These are phyloP conservation scores for Fusarium papillatum DNA, from an alignment of 2,329 filamentous ascomycete species.

Conservation along the genomic window DNA sequence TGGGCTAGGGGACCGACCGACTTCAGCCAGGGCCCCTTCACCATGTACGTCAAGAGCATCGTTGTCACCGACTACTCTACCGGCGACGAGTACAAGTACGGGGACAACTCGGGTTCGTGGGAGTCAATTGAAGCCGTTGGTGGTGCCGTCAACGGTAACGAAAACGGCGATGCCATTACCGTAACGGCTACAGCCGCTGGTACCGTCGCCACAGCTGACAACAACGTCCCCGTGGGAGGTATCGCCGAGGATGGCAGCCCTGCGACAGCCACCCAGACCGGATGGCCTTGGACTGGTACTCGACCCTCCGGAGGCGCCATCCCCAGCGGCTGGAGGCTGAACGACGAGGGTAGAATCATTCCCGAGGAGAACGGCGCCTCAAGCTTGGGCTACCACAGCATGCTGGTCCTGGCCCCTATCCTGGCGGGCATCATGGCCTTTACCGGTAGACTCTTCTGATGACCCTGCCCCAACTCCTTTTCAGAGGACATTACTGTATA, in stretches of 20 bases:
- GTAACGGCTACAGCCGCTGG: constrained; percentile 72
- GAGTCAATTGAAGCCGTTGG: constrained; percentile 85
- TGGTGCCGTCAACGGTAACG: constrained; percentile 80
- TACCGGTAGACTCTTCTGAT: constrained; percentile 37
- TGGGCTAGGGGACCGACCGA: constrained; percentile 92
- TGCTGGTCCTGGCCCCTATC: constrained; percentile 44
- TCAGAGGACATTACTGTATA: constrained; percentile 17
- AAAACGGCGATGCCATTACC: constrained; percentile 64
- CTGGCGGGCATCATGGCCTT: constrained; percentile 43
- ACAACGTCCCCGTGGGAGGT: constrained; percentile 79
- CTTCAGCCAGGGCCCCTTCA: constrained; percentile 86
- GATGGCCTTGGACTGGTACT: constrained; percentile 77
- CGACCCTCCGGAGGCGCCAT: constrained; percentile 68
- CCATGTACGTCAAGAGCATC: constrained; percentile 85
- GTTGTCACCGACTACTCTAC: constrained; percentile 93
- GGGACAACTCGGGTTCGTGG: constrained; percentile 84
- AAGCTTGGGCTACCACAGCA: constrained; percentile 31
- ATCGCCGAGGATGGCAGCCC: constrained; percentile 70
- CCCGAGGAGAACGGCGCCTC: constrained; percentile 68
- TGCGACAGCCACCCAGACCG: constrained; percentile 68
- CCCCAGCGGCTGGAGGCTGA: constrained; percentile 86
- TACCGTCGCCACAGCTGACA: constrained; percentile 73
- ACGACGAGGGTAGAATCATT: constrained; percentile 82
- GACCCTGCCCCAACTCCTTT: constrained; percentile 3
- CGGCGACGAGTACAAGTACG: constrained; percentile 86